Conservation (phyloP, 2,329 filamentous ascomycete species). For the Lasiodiplodia gonubiensis region DNA sequence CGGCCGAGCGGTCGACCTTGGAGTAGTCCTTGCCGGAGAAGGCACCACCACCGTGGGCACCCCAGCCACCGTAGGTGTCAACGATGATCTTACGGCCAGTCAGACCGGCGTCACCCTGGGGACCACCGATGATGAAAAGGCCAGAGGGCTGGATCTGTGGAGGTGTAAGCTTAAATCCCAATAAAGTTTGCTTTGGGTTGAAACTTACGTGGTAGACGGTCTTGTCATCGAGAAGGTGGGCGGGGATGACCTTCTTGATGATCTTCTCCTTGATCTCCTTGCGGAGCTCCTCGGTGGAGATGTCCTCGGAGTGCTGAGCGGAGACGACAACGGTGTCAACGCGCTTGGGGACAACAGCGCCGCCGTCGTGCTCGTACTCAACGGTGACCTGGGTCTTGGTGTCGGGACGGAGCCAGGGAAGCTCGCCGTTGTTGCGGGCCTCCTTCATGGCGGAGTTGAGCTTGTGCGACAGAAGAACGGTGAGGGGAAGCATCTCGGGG, state of each 20-base stretch:
- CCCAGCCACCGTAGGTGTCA: conserved; percentile 99
- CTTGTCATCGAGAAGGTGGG: conserved; percentile 87
- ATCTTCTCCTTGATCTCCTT: conserved; percentile 98
- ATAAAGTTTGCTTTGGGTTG: too few species aligned
- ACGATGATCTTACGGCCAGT: conserved; percentile 99
- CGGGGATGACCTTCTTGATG: conserved; percentile 91
- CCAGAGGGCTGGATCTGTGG: conserved; percentile 89
- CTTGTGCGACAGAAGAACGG: conserved; percentile 92
- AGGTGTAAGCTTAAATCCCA: conserved; percentile 29
- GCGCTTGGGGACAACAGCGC: conserved; percentile 87
- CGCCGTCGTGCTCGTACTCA: conserved; percentile 96
- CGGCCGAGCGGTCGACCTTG: conserved; percentile 98
- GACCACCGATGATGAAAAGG: conserved; percentile 98
- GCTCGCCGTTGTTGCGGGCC: conserved; percentile 82
- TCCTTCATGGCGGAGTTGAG: conserved; percentile 94
- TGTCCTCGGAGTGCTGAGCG: conserved; percentile 88
- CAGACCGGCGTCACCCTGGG: conserved; percentile 97
- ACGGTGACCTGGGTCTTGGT: conserved; percentile 99
- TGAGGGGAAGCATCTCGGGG: conserved; percentile 93
- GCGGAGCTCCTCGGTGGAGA: conserved; percentile 89
- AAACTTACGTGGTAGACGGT: conserved; percentile 88
- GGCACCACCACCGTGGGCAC: conserved; percentile 98
- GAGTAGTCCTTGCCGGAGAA: conserved; percentile 99
- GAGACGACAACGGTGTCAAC: conserved; percentile 98
- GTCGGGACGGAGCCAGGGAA: conserved; percentile 95